Conservation (phyloP, 306 rosid genomes). For the Prunus mira region DNA sequence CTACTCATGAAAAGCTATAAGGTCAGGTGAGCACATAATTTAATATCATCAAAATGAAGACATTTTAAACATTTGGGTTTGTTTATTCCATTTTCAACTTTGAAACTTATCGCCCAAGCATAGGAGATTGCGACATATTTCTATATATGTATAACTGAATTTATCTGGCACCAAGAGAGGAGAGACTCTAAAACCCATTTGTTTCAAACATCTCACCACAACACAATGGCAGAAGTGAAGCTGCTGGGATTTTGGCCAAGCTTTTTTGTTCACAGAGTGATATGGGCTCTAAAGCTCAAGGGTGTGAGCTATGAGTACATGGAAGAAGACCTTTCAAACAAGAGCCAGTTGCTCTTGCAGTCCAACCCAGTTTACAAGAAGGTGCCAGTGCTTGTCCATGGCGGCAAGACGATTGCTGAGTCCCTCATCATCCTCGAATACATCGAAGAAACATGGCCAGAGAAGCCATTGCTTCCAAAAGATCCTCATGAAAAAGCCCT, state of each 20-base stretch:
- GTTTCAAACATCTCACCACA: too few species aligned
- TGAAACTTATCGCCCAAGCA: too few species aligned
- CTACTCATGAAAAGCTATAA: too few species aligned
- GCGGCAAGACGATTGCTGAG: constrained; percentile 38
- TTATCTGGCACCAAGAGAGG: too few species aligned
- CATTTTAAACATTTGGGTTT: too few species aligned
- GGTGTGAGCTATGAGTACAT: constrained; percentile 39
- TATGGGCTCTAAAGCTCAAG: constrained; percentile 51
- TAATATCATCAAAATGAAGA: too few species aligned
- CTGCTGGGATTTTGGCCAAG: constrained; percentile 48
- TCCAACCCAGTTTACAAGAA: constrained; percentile 50
- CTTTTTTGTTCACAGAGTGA: constrained; percentile 36
- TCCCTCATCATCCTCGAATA: constrained; percentile 46
- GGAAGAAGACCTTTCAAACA: constrained; percentile 48
- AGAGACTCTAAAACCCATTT: too few species aligned
- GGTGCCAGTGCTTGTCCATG: constrained; percentile 51
- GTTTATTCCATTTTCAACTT: too few species aligned
- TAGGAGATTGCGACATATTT: too few species aligned
- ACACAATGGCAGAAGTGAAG: constrained; percentile 46
- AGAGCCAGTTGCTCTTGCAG: constrained; percentile 33
- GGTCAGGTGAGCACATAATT: too few species aligned
- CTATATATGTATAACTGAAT: too few species aligned
- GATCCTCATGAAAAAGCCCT: constrained; percentile 30
- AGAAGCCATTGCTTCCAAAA: constrained; percentile 26
- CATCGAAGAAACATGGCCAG: constrained; percentile 41